Evolutionary conservation across 257 asterid genomes (phyloP).

Genomic region (Euphrasia confusa): DNA sequence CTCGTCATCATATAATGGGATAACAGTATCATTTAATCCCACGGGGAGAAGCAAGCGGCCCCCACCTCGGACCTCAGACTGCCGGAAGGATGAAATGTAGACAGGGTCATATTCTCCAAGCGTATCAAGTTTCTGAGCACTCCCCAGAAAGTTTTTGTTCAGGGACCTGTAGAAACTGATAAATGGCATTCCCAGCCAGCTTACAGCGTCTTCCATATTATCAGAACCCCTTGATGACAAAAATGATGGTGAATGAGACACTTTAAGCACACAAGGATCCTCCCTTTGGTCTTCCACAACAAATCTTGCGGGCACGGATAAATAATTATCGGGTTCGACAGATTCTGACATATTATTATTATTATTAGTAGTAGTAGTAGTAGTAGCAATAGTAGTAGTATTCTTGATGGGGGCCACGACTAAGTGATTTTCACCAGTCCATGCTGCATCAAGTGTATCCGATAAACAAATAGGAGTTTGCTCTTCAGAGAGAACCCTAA

Average conservation of each 20-base stretch:
- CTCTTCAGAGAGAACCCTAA: slow-evolving; percentile 57
- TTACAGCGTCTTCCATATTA: neutral
- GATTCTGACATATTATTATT: slow-evolving; percentile 38
- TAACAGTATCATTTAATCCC: neutral
- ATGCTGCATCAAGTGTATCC: slow-evolving; percentile 77
- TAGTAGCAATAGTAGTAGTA: neutral
- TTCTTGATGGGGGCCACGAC: slow-evolving; percentile 32
- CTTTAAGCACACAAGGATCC: slow-evolving; percentile 37
- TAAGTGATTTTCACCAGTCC: slow-evolving; percentile 67
- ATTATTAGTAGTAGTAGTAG: neutral
- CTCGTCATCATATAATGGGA: slow-evolving; percentile 53
- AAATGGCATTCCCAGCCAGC: slow-evolving; percentile 47
- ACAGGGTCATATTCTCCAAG: slow-evolving; percentile 29
- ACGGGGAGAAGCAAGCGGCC: slow-evolving; percentile 2
- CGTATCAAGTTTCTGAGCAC: slow-evolving; percentile 54
- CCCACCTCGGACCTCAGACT: slow-evolving; percentile 1
- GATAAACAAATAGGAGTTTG: slow-evolving; percentile 57
- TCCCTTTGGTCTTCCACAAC: slow-evolving; percentile 45
- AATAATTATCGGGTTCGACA: slow-evolving; percentile 34
- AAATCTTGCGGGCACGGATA: slow-evolving; percentile 35
- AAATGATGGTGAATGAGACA: neutral
- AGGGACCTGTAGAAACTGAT: slow-evolving; percentile 57
- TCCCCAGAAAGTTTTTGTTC: slow-evolving; percentile 56
- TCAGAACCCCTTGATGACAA: slow-evolving; percentile 8
- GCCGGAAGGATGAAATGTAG: slow-evolving; percentile 5